Conservation (phyloP, 768 basidiomycete genomes). For the Boletellus ananas region DNA sequence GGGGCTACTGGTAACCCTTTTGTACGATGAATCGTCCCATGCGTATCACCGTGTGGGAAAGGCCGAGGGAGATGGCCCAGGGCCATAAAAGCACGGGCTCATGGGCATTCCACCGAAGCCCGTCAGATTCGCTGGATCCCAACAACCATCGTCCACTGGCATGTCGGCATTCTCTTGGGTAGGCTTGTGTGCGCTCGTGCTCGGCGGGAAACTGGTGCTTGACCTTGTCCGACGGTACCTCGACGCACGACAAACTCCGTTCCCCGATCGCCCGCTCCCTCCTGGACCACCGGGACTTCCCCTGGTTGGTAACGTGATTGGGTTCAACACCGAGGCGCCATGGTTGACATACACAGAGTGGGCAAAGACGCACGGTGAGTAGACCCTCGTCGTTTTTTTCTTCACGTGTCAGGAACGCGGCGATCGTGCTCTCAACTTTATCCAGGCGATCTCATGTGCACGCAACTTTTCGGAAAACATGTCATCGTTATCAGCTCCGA, state of each 20-base stretch:
- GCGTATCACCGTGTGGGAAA: neutral
- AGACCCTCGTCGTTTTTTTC: neutral
- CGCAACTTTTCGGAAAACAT: constrained; percentile 42
- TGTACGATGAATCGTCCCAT: too few relatives aligned
- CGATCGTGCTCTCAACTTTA: neutral
- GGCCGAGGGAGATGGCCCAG: neutral
- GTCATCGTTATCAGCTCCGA: constrained; percentile 44
- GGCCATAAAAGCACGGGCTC: too few relatives aligned
- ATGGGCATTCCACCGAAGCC: neutral
- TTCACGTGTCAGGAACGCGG: neutral
- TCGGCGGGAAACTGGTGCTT: neutral
- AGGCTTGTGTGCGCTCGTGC: neutral
- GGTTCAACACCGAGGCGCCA: constrained; percentile 30
- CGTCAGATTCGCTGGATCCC: neutral
- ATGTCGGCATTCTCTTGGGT: constrained; percentile 2
- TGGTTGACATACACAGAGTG: constrained; percentile 38
- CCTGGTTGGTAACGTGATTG: constrained; percentile 36
- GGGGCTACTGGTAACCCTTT: too few relatives aligned
- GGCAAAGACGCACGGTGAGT: constrained; percentile 32
- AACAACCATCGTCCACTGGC: neutral
- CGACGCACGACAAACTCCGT: neutral
- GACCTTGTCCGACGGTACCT: neutral
- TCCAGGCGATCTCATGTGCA: constrained; percentile 43
- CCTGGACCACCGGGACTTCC: constrained; percentile 37
- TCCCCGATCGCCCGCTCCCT: constrained; percentile 16